Conservation (phyloP, 768 basidiomycete species). For the Trametopsis cervina region DNA sequence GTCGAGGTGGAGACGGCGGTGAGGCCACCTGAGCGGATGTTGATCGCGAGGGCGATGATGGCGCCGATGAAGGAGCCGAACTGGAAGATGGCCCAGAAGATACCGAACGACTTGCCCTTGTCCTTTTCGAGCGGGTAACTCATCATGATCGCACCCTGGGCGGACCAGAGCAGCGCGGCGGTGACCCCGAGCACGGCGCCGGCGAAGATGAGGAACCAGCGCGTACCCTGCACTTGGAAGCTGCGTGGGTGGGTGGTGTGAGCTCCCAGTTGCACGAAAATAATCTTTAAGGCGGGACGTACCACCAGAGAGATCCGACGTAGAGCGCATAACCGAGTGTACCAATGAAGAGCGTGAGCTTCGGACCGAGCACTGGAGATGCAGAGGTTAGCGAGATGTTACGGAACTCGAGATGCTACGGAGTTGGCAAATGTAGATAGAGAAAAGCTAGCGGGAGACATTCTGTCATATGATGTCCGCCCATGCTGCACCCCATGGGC, state of each 20-base stretch:
- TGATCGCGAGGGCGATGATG: constrained; percentile 37
- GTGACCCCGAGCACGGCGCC: constrained; percentile 45
- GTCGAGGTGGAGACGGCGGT: constrained; percentile 33
- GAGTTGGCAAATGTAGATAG: not conserved
- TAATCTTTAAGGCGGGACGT: constrained; percentile 12
- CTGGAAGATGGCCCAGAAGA: constrained; percentile 49
- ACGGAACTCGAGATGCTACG: not conserved
- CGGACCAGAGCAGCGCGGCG: constrained; percentile 48
- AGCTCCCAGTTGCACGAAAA: no score
- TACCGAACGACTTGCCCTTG: constrained; percentile 42
- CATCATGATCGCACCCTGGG: constrained; percentile 49
- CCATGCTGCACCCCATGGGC: no score
- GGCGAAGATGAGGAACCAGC: constrained; percentile 40
- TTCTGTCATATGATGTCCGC: no score
- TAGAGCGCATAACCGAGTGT: constrained; percentile 47
- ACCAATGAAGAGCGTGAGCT: constrained; percentile 42
- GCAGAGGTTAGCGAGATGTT: not conserved
- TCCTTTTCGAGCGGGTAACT: constrained; percentile 49
- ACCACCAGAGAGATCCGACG: constrained; percentile 40
- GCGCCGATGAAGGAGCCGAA: constrained; percentile 37
- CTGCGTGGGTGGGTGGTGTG: no score
- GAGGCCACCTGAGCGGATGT: constrained; percentile 26
- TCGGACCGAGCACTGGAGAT: constrained; percentile 37
- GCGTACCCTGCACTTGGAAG: constrained; percentile 31
- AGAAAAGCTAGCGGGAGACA: no score